Base-by-base conservation (phyloP, 768 basidiomycete species). In the Solioccasus polychromus region DNA sequence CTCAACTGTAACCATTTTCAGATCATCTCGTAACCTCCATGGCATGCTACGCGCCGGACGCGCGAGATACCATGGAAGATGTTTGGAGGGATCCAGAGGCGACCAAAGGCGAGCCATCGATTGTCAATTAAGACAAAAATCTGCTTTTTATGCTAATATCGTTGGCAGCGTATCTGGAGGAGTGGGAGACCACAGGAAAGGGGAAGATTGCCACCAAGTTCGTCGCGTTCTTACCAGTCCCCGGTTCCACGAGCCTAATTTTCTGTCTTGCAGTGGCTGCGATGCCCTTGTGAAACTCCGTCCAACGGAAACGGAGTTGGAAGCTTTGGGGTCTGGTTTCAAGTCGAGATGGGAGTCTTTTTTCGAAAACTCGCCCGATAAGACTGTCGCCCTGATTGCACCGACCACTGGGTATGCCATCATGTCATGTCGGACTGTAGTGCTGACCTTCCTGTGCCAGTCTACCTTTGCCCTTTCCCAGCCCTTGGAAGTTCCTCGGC, bases 121-220 rank as follows among this genome's bases (percentile, higher is more conserved):
- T 55, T 55, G 45, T n/a, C n/a, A n/a, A n/a, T n/a, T 35, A 44
- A 44, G 0, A 31, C 2, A 18, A 1, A n/a, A n/a, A 7, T 37
- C 14, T 8, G 17, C 15, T 8, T n/a, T n/a, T 12, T 5, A 25
- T 29, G 0, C 3, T 26, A 72, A 70, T 47, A 32, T 59, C 61
- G 47, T 39, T 47, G n/a, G 53, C n/a, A n/a, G n/a, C n/a, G n/a
- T n/a, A n/a, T n/a, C n/a, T n/a, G n/a, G n/a, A 44, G 8, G 57
- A 70, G 31, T 75, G 64, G 59, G 42, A 52, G 22, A 53, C 61
- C 28, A 56, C 59, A 1, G 77, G 75, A 0, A 67, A 59, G 30
- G 78, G 78, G 2, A 51, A 75, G 28, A 65, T 83, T 51, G 68
- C 79, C 2, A 70, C 75, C 54, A 83, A 80, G 83, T 82, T 29